Base-by-base conservation (phyloP, 2,329 filamentous ascomycete species). In the Mycosphaerelloides madeirae region DNA sequence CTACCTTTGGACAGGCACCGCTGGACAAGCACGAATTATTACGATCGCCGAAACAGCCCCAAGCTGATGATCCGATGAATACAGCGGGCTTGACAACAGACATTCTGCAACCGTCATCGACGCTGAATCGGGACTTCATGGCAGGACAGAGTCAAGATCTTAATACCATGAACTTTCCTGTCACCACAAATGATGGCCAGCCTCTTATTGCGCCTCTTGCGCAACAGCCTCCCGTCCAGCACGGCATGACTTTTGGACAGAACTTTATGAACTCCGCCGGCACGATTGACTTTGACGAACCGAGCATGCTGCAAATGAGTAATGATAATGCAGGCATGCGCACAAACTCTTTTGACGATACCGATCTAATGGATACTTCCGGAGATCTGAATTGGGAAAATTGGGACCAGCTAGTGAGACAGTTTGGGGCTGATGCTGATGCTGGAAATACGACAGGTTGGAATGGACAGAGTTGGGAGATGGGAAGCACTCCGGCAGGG, bases 401-500 rank as follows among this genome's bases (percentile, higher is more conserved):
- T 29, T 75, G 70, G 68, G 71, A 74, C 34, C 68, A 73, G 50
- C 61, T 75, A 45, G 70, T 74, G 2, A 58, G 59, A 19, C 67
- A 74, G 43, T 74, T 70, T 44, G 70, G 68, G 6, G 67, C 68
- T 53, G 68, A 73, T n/a, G 59, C 66, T 3, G 63, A 65, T 36
- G 41, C 40, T 29, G 18, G 41, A 13, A 34, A 28, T 31, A 41
- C 31, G 7, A 47, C 38, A 33, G 38, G 44, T 14, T 51, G 52
- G 44, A 47, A 49, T 20, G 46, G 38, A 4, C 38, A 37, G 25
- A 50, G 44, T 22, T 46, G 42, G 32, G 51, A 53, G 14, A 37
- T 35, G 13, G 31, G 43, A 2, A 46, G 44, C 32, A 41, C 35
- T n/a, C 22, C 22, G 9, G 31, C 48, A 13, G 44, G 41, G 14